phyloP scores from a whole-genome alignment of 192 early-diverging fungal genomes.

The Dimargaris verticillata region DNA sequence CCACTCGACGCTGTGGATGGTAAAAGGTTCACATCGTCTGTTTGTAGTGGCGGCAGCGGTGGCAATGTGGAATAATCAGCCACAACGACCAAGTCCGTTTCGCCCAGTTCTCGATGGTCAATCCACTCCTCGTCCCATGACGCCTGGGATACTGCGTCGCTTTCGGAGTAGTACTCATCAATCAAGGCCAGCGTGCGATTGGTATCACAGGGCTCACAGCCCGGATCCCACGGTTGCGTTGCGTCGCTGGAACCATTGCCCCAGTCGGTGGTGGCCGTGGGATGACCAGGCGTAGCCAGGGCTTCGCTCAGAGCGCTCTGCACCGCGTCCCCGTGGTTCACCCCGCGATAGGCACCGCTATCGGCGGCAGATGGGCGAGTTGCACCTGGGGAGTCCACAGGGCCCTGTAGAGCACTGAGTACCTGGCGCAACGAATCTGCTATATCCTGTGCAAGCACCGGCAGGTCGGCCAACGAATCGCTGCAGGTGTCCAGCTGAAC shows the following conservation, averaged over 20 bases:
- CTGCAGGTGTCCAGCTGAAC: neutral
- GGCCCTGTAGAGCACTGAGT: too few species aligned
- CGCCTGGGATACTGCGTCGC: neutral
- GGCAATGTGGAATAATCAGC: neutral
- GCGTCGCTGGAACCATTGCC: too few species aligned
- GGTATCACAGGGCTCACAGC: neutral
- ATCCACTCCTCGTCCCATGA: slow-evolving; percentile 6
- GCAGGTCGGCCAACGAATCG: slow-evolving; percentile 7
- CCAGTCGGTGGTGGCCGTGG: too few species aligned
- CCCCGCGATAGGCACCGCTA: slow-evolving; percentile 17
- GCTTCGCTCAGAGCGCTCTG: too few species aligned
- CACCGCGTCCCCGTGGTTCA: slow-evolving; percentile 11
- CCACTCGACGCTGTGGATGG: neutral
- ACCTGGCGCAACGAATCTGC: neutral
- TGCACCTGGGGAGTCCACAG: too few species aligned
- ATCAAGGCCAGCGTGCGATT: slow-evolving; percentile 1
- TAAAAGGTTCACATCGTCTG: neutral
- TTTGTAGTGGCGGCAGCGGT: neutral
- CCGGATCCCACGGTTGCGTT: too few species aligned
- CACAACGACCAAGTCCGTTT: neutral
- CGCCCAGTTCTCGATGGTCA: slow-evolving; percentile 6
- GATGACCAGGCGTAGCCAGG: too few species aligned
- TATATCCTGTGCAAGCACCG: neutral
- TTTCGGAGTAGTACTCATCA: slow-evolving; percentile 8
- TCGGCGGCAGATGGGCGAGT: slow-evolving; percentile 12